Base-by-base conservation (phyloP, 148 eudicot species). In the Persicaria maculosa region DNA sequence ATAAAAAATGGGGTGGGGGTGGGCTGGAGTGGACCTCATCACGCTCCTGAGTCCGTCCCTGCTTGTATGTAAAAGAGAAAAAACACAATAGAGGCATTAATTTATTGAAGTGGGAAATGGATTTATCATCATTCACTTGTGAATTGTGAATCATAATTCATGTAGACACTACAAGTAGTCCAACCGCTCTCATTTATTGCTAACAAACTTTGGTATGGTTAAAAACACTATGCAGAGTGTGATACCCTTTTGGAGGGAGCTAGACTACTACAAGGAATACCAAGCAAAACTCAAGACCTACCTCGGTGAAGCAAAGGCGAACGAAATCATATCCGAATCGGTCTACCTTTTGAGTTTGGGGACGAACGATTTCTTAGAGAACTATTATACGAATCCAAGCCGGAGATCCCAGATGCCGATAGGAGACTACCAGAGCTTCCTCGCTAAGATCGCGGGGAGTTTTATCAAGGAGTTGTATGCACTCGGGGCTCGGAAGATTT, bases 331-430 rank as follows among this genome's bases (percentile, higher is more conserved):
- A 75, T 68, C 46, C 0, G 84, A 86, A n/a, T 82, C 98, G 4
- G 17, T 88, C 6, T 88, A 93, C 73, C 45, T 91, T 0, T 44
- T 78, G 22, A 88, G 95, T 81, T 44, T 91, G 4, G 98, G 98
- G 43, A 93, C 98, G 4, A 93, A 93, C 36, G 98, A 93, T 72
- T 93, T 91, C 79, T 73, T 93, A 3, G 98, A 91, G 72, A 93
- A 93, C 67, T 93, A 93, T 72, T 93, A 83, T 79, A 73, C 90
- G 2, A 31, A 83, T 5, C 83, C 85, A 0, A 72, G 75, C 3
- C 81, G 87, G 0, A 75, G 83, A 17, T 73, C 79, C 3, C 80
- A 72, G 0, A 88, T 68, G 72, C 78, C 78, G 0, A 17, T 88
- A 16, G 83, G 84, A 15, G 74, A 82, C 44, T 90, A 81, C 73